phyloP scores from a whole-genome alignment of 495 filamentous ascomycete species.

The Neurospora africana region DNA sequence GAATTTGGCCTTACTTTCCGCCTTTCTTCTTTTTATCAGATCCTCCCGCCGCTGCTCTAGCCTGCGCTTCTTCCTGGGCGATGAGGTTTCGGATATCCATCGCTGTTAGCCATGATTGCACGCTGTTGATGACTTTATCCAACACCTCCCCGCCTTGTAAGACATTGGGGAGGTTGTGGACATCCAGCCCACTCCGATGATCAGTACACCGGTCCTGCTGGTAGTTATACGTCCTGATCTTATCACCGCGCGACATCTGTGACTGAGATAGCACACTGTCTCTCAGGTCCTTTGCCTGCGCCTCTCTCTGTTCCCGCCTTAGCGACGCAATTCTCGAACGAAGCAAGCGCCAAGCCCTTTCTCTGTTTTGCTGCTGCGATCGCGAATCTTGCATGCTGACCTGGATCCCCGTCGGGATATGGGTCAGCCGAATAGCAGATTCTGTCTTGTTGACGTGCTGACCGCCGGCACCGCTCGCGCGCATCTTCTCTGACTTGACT shows the following conservation, averaged over 20 bases:
- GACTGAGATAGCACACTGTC: slow-evolving; percentile 67
- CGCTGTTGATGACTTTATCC: slow-evolving; percentile 70
- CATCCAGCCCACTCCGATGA: slow-evolving; percentile 73
- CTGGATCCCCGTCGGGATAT: slow-evolving; percentile 74
- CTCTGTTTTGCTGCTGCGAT: slow-evolving; percentile 82
- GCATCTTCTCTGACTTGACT: slow-evolving; percentile 81
- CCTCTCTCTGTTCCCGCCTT: slow-evolving; percentile 74
- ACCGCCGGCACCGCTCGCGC: slow-evolving; percentile 81
- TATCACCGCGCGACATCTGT: slow-evolving; percentile 80
- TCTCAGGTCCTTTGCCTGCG: slow-evolving; percentile 60
- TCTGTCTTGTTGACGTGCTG: slow-evolving; percentile 99
- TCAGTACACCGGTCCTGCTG: slow-evolving; percentile 88
- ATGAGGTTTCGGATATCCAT: slow-evolving; percentile 62
- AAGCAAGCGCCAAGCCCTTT: slow-evolving; percentile 75
- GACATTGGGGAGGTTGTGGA: slow-evolving; percentile 74
- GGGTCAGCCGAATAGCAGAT: slow-evolving; percentile 86
- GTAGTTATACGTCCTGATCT: slow-evolving; percentile 93
- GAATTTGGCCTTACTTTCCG: slow-evolving; percentile 17
- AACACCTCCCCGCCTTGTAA: slow-evolving; percentile 61
- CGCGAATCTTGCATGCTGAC: slow-evolving; percentile 88
- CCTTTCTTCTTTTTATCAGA: slow-evolving; percentile 17
- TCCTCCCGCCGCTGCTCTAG: slow-evolving; percentile 5
- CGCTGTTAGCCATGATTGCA: slow-evolving; percentile 67
- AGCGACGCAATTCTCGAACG: slow-evolving; percentile 73
- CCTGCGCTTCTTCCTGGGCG: slow-evolving; percentile 35